A percentile compares a stretch with the other conserved stretches of the same genome.
These are phyloP conservation scores for Nemania sp. DNA, from an alignment of 2,329 filamentous ascomycete genomes.

Conservation along the genomic window DNA sequence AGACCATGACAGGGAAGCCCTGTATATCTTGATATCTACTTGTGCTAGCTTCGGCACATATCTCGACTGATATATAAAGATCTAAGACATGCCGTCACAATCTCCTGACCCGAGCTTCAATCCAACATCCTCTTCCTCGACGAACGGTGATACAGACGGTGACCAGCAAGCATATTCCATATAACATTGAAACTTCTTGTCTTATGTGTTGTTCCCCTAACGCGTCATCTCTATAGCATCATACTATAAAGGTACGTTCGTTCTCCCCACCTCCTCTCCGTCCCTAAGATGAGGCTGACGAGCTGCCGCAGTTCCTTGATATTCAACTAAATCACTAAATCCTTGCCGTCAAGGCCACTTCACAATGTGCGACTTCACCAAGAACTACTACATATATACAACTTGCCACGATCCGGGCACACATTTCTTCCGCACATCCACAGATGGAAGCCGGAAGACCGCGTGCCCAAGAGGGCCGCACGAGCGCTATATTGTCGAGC, in stretches of 20 bases:
- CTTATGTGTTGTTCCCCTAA: background rate
- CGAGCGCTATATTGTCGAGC: conserved; percentile 78
- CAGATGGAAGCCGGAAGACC: conserved; percentile 72
- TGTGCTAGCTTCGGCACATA: conserved; percentile 33
- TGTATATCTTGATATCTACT: conserved; percentile 42
- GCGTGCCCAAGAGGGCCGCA: conserved; percentile 74
- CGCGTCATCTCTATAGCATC: background rate
- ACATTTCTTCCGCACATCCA: conserved; percentile 77
- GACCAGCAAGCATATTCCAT: conserved; percentile 5
- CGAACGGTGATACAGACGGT: conserved; percentile 20
- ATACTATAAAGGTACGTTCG: conserved; percentile 32
- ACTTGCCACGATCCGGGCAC: conserved; percentile 75
- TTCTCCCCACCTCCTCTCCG: background rate
- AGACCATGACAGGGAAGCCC: conserved; percentile 44
- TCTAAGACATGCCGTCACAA: conserved; percentile 45
- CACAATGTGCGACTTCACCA: conserved; percentile 73
- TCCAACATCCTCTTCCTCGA: conserved; percentile 12
- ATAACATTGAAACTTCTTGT: conserved; percentile 3
- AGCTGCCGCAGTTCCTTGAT: conserved; percentile 10
- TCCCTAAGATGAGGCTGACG: conserved; percentile 27
- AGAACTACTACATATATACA: conserved; percentile 83
- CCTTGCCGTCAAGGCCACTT: conserved; percentile 2
- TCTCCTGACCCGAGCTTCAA: conserved; percentile 34
- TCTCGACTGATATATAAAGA: conserved; percentile 43
- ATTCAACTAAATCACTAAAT: background rate